Conservation (phyloP, 176 grass and related monocot genomes). For the Ensete glaucum region DNA sequence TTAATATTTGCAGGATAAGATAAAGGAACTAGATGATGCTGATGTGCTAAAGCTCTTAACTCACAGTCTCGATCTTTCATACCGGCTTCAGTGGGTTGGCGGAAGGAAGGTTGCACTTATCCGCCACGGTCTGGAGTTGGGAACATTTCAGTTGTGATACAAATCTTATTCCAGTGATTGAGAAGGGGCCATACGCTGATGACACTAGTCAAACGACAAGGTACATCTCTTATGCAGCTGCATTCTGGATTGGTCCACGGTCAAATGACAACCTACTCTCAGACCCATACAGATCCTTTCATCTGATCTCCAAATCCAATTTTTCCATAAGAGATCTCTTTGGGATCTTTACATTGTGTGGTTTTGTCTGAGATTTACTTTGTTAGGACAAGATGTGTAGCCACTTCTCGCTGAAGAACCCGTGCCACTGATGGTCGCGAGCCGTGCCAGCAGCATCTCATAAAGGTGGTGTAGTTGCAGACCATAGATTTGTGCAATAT, state of each 20-base stretch:
- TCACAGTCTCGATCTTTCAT: slow-evolving; percentile 89
- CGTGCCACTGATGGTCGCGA: no score
- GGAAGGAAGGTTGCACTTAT: slow-evolving; percentile 56
- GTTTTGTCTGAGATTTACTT: no score
- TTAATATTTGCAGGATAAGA: slow-evolving; percentile 14
- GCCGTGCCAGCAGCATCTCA: no score
- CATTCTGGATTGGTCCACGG: background rate
- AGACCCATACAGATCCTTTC: no score
- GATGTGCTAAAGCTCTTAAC: slow-evolving; percentile 67
- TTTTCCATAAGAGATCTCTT: no score
- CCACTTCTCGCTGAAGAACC: no score
- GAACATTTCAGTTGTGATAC: slow-evolving; percentile 77
- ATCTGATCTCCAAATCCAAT: no score
- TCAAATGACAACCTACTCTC: no score
- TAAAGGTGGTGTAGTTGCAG: no score
- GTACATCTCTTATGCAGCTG: background rate
- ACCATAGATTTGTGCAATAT: no score
- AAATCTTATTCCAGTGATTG: background rate
- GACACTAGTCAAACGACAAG: background rate
- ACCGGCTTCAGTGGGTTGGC: slow-evolving; percentile 63
- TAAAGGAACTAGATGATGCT: slow-evolving; percentile 38
- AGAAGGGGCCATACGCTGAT: background rate
- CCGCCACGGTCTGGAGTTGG: slow-evolving; percentile 65
- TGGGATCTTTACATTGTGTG: no score
- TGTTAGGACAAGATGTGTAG: no score